A percentile compares a stretch with the other conserved stretches of the same genome.
These are phyloP conservation scores for Colletotrichum magnum DNA, from an alignment of 2,329 filamentous ascomycete species.

Conservation along the genomic window DNA sequence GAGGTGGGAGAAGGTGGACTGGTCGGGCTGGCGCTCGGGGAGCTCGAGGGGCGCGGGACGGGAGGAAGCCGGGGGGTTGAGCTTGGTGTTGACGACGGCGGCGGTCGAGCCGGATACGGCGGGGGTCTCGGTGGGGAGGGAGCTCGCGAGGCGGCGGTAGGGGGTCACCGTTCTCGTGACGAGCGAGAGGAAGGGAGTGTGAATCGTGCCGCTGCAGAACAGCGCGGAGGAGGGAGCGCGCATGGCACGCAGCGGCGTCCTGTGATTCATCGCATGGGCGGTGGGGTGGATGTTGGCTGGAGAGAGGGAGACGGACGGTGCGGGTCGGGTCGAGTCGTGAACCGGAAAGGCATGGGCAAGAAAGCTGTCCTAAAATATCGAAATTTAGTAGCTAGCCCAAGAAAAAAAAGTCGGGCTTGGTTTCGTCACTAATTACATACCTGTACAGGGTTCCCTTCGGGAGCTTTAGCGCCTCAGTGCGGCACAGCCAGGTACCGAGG, in stretches of 20 bases:
- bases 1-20: constrained; percentile 57
- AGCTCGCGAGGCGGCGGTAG: constrained; percentile 32
- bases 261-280: constrained; percentile 41
- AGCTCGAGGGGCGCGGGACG: constrained; percentile 78
- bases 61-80: constrained; percentile 82
- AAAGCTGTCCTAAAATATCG: constrained; percentile 21
- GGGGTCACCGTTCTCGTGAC: constrained; percentile 10
- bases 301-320: neutral
- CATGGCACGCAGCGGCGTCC: constrained; percentile 40
- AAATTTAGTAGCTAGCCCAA: constrained; percentile 20
- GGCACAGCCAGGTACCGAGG: constrained; percentile 2
- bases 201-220: constrained; percentile 11
- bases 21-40: constrained; percentile 65
- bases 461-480: too few species aligned
- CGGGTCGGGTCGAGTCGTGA: neutral
- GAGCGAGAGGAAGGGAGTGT: constrained; percentile 5
- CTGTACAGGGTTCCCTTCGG: neutral
- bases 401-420: constrained; percentile 7
- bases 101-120: constrained; percentile 16
- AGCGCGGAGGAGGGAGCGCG: constrained; percentile 31
- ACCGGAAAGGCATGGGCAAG: constrained; percentile 10
- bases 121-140: constrained; percentile 15
- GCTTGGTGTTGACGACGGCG: constrained; percentile 37
- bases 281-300: neutral
- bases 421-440: constrained; percentile 40